Conservation (phyloP, 2,329 filamentous ascomycete species). For the Endoconidiophora polonica region DNA sequence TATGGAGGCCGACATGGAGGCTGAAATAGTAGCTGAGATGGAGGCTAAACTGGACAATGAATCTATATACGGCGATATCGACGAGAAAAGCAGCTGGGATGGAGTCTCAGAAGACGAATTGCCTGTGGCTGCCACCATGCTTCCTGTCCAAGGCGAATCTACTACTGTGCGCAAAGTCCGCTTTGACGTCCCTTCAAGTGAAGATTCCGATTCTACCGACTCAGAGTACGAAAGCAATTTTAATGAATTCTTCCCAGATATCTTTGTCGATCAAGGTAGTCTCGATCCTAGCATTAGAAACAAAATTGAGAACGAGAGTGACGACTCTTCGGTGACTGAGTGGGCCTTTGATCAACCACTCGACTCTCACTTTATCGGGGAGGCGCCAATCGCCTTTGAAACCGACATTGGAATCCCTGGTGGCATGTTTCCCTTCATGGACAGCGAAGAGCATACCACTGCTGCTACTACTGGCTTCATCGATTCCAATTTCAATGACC, state of each 20-base stretch:
- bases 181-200: slow-evolving; percentile 51
- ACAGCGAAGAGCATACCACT: not conserved
- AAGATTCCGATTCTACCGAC: slow-evolving; percentile 44
- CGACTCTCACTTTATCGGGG: slow-evolving; percentile 19
- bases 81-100: slow-evolving; percentile 10
- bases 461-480: not conserved
- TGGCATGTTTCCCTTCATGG: slow-evolving; percentile 14
- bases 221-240: slow-evolving; percentile 31
- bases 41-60: not conserved
- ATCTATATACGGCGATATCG: slow-evolving; percentile 9
- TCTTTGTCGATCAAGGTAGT: slow-evolving; percentile 60
- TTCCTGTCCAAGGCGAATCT: slow-evolving; percentile 23
- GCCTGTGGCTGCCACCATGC: not conserved
- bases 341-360: slow-evolving; percentile 39
- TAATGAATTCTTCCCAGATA: slow-evolving; percentile 55
- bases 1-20: not conserved
- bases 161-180: slow-evolving; percentile 48
- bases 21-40: not conserved
- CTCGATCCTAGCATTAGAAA: slow-evolving; percentile 56
- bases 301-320: slow-evolving; percentile 54
- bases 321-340: slow-evolving; percentile 39
- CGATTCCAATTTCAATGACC: not conserved
- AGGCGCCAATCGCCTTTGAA: slow-evolving; percentile 15
- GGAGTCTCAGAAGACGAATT: slow-evolving; percentile 6
- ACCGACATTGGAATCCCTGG: slow-evolving; percentile 27